These are phyloP conservation scores for Globisporangium paddicum DNA, from an alignment of 352 stramenopile genomes.

Conservation along the genomic window DNA sequence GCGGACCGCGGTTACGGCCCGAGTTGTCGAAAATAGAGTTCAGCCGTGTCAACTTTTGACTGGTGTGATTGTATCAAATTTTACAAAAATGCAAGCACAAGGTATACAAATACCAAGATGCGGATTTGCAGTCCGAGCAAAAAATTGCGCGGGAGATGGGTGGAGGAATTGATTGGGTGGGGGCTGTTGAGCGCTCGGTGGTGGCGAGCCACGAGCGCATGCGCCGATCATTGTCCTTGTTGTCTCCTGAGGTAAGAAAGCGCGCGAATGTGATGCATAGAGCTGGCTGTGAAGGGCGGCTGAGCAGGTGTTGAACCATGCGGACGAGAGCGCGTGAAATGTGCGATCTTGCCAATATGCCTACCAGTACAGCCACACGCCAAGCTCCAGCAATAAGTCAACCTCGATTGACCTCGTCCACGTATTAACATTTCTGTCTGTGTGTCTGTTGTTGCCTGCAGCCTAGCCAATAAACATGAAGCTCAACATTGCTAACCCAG, in stretches of 20 bases:
- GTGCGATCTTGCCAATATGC: not conserved
- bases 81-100: not conserved
- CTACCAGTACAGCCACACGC: not conserved
- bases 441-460: slow-evolving; percentile 4
- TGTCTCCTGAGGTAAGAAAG: slow-evolving; percentile 65
- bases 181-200: slow-evolving; percentile 14
- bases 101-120: slow-evolving; percentile 13
- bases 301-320: not conserved
- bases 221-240: slow-evolving; percentile 59
- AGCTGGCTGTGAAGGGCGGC: not conserved
- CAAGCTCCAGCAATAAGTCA: not conserved
- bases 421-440: slow-evolving; percentile 3
- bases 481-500: slow-evolving; percentile 99
- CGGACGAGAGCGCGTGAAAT: not conserved
- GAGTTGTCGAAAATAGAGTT: not conserved
- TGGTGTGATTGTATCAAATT: slow-evolving; percentile 9
- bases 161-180: slow-evolving; percentile 14
- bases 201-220: not conserved
- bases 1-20: too few relatives aligned
- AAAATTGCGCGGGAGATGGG: slow-evolving; percentile 18
- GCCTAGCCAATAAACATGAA: slow-evolving; percentile 85
- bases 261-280: not conserved
- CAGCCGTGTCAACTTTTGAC: not conserved
- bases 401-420: not conserved
- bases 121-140: not conserved